Conservation (phyloP, 2,329 filamentous ascomycete species). For the Calonectria naviculata region DNA sequence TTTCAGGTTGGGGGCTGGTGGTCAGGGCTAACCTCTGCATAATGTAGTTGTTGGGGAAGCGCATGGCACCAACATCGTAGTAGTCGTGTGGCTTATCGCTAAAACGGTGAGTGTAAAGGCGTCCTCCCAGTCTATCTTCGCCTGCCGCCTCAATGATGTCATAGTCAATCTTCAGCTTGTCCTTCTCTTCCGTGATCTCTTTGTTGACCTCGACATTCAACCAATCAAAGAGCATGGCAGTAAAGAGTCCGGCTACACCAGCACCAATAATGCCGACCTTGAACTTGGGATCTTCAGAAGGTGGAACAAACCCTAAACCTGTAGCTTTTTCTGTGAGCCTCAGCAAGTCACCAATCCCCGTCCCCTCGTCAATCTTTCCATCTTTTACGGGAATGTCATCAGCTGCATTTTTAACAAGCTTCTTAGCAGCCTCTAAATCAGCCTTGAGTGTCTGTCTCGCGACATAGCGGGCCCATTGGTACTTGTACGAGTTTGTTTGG, state of each 20-base stretch:
- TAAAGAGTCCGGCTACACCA: constrained; percentile 50
- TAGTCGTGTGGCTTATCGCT: constrained; percentile 26
- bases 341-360: background rate
- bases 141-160: constrained; percentile 49
- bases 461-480: background rate
- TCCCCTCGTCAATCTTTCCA: too few relatives aligned
- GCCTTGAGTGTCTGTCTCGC: background rate
- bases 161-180: constrained; percentile 44
- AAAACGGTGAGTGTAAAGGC: constrained; percentile 50
- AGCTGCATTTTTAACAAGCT: background rate
- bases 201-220: constrained; percentile 30
- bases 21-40: constrained; percentile 29
- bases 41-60: constrained; percentile 48
- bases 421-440: background rate
- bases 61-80: constrained; percentile 54
- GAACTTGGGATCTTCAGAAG: constrained; percentile 6
- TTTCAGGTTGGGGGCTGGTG: too few relatives aligned
- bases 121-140: constrained; percentile 46
- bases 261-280: constrained; percentile 50
- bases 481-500: background rate
- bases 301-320: background rate
- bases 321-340: background rate
- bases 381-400: background rate
- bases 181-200: background rate
- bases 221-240: constrained; percentile 47